These are phyloP conservation scores for Trichoderma semiorbis DNA, from an alignment of 2,329 filamentous ascomycete species.

Conservation along the genomic window DNA sequence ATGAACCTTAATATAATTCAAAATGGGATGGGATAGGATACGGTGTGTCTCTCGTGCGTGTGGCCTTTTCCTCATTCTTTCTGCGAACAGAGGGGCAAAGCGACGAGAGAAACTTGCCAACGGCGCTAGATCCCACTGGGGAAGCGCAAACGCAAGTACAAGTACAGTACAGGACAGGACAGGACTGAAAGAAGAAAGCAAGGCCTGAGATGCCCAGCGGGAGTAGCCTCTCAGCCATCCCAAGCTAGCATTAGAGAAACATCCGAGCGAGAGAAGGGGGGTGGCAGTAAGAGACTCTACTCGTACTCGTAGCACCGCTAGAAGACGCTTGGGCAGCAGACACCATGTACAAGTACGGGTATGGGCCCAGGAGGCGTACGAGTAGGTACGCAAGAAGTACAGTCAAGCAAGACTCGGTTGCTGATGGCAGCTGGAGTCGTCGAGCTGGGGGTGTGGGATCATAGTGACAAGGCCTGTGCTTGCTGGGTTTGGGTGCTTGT, in stretches of 20 bases:
- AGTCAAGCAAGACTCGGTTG: not conserved
- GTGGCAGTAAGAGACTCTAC: not conserved
- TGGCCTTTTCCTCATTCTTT: not conserved
- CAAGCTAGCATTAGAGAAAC: constrained; percentile 10
- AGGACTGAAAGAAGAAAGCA: not conserved
- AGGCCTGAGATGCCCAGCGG: constrained; percentile 10
- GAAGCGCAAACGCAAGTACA: constrained; percentile 11
- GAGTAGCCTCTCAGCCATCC: constrained; percentile 10
- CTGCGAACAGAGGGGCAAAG: constrained; percentile 7
- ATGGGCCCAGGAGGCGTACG: constrained; percentile 4
- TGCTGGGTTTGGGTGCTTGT: not conserved
- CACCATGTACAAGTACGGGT: constrained; percentile 8
- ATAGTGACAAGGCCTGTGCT: not conserved
- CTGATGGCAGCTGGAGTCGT: constrained; percentile 10
- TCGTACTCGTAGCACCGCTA: not conserved
- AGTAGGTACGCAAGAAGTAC: not conserved
- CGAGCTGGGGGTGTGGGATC: constrained; percentile 22
- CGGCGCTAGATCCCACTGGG: constrained; percentile 18
- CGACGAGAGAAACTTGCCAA: not conserved
- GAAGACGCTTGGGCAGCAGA: constrained; percentile 14
- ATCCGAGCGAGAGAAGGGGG: constrained; percentile 7
- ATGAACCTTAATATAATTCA: constrained; percentile 21
- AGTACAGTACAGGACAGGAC: not conserved
- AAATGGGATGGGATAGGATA: constrained; percentile 4
- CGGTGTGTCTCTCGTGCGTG: constrained; percentile 4